phyloP scores from a whole-genome alignment of 257 asterid genomes.

The Ehretia macrophylla region DNA sequence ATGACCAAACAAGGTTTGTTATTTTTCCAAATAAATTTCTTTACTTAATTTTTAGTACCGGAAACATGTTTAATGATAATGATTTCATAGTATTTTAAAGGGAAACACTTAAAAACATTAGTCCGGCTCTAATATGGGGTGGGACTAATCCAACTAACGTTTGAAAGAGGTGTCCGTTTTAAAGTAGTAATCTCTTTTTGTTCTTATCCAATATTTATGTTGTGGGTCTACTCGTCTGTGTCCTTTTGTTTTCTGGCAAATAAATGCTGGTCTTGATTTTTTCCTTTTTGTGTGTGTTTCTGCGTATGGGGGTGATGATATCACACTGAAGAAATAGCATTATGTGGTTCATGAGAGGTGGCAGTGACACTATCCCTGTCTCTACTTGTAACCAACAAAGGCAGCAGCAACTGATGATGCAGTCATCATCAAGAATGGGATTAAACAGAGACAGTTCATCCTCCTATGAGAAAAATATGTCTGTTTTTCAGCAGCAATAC shows the following conservation, averaged over 20 bases:
- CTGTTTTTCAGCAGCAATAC: slow-evolving; percentile 19
- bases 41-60: not conserved
- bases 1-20: slow-evolving; percentile 45
- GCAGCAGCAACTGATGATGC: slow-evolving; percentile 37
- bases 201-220: slow-evolving; percentile 27
- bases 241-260: slow-evolving; percentile 27
- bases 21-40: not conserved
- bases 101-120: no score
- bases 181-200: slow-evolving; percentile 15
- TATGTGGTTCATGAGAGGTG: slow-evolving; percentile 52
- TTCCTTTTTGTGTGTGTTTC: slow-evolving; percentile 3
- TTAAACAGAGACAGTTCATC: slow-evolving; percentile 2
- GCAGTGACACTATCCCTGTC: slow-evolving; percentile 20
- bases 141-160: no score
- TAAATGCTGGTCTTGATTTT: slow-evolving; percentile 15
- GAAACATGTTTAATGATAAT: not conserved
- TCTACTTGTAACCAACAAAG: slow-evolving; percentile 24
- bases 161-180: no score
- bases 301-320: no score
- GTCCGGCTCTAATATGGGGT: no score
- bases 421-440: slow-evolving; percentile 19
- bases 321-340: slow-evolving; percentile 25
- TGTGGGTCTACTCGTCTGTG: slow-evolving; percentile 21
- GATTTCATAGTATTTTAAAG: no score
- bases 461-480: slow-evolving; percentile 13